Evolutionary conservation across 1,139 yeast genomes (phyloP).

Genomic region (Candida albicans): DNA sequence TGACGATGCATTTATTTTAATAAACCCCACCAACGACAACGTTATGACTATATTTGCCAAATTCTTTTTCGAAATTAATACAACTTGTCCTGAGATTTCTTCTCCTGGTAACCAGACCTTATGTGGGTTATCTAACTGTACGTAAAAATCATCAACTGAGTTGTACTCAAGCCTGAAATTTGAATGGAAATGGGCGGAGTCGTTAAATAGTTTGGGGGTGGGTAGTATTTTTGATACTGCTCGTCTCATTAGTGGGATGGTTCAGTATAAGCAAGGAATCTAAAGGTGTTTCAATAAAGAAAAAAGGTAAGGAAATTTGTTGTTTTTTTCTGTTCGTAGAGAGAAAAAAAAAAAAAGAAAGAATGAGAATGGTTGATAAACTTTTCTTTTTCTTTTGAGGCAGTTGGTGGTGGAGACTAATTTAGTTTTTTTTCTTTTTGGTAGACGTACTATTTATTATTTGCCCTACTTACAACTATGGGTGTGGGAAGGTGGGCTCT

Average conservation of each 20-base stretch:
- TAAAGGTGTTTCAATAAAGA: no score
- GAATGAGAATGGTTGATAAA: no score
- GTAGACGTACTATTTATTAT: no score
- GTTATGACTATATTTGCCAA: constrained; percentile 54
- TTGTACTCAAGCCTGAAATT: constrained; percentile 41
- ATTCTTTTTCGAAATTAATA: constrained; percentile 56
- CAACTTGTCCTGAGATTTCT: constrained; percentile 62
- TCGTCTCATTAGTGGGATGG: constrained; percentile 33
- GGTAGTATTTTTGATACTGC: constrained; percentile 47
- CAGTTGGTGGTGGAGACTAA: no score
- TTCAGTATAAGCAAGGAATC: no score
- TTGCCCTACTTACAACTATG: no score
- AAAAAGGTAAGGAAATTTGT: no score
- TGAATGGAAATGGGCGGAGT: constrained; percentile 7
- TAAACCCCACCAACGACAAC: constrained; percentile 54
- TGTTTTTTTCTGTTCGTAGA: background rate
- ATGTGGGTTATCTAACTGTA: constrained; percentile 72
- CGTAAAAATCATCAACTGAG: constrained; percentile 62
- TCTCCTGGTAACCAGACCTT: constrained; percentile 68
- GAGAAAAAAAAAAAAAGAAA: background rate
- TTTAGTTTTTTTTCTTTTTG: no score
- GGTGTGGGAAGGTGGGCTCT: no score
- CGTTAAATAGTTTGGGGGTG: constrained; percentile 13
- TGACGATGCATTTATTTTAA: constrained; percentile 53
- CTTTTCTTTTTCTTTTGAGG: no score